A percentile compares a stretch with the other conserved stretches of the same genome.
Evolutionary conservation across 805 yeast species (phyloP).

Genomic region (Ogataea chonburiensis): DNA sequence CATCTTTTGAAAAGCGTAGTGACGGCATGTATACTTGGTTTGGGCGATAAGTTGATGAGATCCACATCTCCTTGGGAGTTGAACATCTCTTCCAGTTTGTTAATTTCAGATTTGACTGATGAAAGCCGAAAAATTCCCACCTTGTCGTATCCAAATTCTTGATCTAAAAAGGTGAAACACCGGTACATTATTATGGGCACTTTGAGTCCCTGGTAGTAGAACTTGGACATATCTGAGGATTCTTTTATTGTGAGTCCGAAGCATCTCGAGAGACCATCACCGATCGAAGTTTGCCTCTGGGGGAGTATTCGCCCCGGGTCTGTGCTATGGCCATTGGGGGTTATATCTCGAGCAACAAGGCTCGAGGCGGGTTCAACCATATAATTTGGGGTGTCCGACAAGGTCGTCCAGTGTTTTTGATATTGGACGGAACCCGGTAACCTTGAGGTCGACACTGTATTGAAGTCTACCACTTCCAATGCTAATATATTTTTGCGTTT

Average conservation of each 20-base stretch:
- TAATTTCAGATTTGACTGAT: constrained; percentile 34
- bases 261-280: too few relatives aligned
- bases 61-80: constrained; percentile 18
- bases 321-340: neutral
- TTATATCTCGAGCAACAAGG: neutral
- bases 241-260: constrained; percentile 59
- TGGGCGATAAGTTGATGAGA: constrained; percentile 11
- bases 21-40: constrained; percentile 72
- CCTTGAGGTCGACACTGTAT: constrained; percentile 1
- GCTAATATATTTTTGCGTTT: neutral
- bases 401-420: constrained; percentile 2
- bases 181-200: constrained; percentile 72
- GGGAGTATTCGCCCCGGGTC: neutral
- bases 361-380: neutral
- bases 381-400: neutral
- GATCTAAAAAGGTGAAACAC: constrained; percentile 64
- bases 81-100: constrained; percentile 16
- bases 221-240: constrained; percentile 49
- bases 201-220: constrained; percentile 39
- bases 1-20: constrained; percentile 80
- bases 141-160: constrained; percentile 64
- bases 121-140: constrained; percentile 85
- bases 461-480: constrained; percentile 5
- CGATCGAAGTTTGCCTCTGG: too few relatives aligned
- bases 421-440: constrained; percentile 6